These are phyloP conservation scores for Mortierella sp. DNA, from an alignment of 371 early-diverging fungal species.

Conservation along the genomic window DNA sequence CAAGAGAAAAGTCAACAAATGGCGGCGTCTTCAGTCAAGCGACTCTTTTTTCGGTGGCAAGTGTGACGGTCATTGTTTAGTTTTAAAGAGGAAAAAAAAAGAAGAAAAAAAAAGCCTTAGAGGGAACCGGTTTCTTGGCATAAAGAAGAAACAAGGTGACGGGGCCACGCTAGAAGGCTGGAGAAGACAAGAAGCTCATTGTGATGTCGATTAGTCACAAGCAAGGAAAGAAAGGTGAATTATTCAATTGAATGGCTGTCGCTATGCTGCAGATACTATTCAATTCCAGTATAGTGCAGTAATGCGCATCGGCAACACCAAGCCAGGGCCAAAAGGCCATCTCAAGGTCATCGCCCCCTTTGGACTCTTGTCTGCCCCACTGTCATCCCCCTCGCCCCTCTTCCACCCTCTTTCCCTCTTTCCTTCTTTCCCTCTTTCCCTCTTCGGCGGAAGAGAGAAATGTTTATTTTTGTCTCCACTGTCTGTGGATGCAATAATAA, in stretches of 20 bases:
- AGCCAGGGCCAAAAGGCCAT: not conserved
- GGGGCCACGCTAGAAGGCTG: not conserved
- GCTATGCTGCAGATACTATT: not conserved
- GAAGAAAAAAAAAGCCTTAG: not conserved
- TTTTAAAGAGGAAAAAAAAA: not conserved
- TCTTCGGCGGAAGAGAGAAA: too few relatives aligned
- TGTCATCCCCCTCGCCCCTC: too few relatives aligned
- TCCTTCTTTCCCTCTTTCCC: too few relatives aligned
- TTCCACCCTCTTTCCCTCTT: too few relatives aligned
- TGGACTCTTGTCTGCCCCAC: not conserved
- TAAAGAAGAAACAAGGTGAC: not conserved
- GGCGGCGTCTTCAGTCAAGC: conserved; percentile 3
- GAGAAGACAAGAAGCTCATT: not conserved
- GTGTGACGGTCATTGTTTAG: not conserved
- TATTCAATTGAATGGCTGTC: too few relatives aligned
- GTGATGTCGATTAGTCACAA: not conserved
- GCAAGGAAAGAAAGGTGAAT: too few relatives aligned
- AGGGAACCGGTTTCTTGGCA: not conserved
- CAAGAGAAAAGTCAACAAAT: not conserved
- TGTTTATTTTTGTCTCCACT: not conserved
- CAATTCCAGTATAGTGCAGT: not conserved
- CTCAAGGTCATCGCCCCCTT: not conserved
- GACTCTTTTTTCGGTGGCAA: not conserved
- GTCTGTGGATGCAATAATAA: too few relatives aligned
- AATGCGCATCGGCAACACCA: not conserved